These are phyloP conservation scores for Panus rudis DNA, from an alignment of 768 basidiomycete genomes.

Conservation along the genomic window DNA sequence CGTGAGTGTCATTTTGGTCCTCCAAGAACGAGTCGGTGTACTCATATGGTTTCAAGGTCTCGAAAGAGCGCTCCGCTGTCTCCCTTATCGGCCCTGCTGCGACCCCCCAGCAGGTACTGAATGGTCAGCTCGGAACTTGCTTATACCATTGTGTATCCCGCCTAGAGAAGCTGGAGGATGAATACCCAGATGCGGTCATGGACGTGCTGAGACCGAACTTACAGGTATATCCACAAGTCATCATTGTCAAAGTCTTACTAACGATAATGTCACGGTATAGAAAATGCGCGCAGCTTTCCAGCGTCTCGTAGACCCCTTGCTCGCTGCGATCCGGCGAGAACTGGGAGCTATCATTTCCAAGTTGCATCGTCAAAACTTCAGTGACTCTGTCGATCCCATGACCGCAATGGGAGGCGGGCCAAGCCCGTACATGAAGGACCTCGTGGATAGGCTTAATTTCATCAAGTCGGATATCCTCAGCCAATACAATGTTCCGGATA, in stretches of 20 bases:
- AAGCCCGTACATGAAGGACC: constrained; percentile 87
- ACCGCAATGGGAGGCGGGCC: constrained; percentile 49
- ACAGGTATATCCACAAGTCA: constrained; percentile 36
- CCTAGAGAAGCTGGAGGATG: constrained; percentile 56
- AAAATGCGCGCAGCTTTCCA: constrained; percentile 46
- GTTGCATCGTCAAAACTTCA: constrained; percentile 81
- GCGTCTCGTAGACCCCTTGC: constrained; percentile 53
- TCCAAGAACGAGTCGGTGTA: no score
- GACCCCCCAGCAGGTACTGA: constrained; percentile 71
- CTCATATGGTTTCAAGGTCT: constrained; percentile 37
- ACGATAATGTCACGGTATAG: constrained; percentile 25
- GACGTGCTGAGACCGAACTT: constrained; percentile 48
- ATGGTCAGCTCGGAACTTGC: constrained; percentile 72
- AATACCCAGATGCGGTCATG: constrained; percentile 57
- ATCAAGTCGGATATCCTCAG: constrained; percentile 72
- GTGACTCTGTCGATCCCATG: constrained; percentile 58
- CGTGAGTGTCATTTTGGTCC: constrained; percentile 37
- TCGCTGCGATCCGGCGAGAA: constrained; percentile 71
- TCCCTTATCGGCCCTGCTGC: constrained; percentile 70
- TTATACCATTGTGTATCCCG: constrained; percentile 72
- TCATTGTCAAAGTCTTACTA: neutral
- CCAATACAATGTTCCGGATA: constrained; percentile 66
- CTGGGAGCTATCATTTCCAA: constrained; percentile 70
- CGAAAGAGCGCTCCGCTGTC: constrained; percentile 72
- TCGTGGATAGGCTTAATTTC: constrained; percentile 81